A percentile compares a stretch with the other conserved stretches of the same genome.
Conservation (phyloP, 768 basidiomycete species). For the Coprinellus micaceus region DNA sequence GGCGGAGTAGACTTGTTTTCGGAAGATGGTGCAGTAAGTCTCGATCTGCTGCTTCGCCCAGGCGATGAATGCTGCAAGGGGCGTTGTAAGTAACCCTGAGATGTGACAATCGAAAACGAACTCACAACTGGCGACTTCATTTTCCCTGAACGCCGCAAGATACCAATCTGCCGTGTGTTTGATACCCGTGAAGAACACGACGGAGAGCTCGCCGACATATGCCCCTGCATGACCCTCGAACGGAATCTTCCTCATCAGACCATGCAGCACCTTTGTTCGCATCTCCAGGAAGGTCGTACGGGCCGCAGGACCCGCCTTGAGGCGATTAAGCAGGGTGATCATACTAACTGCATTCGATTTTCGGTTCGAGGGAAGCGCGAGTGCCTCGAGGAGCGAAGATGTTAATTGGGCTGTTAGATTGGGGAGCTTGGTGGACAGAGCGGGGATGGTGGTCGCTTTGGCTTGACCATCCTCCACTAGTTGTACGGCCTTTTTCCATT, state of each 20-base stretch:
- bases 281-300: slow-evolving; percentile 79
- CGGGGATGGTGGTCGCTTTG: slow-evolving; percentile 55
- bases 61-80: slow-evolving; percentile 76
- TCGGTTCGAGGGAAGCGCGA: slow-evolving; percentile 72
- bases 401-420: slow-evolving; percentile 66
- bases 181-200: slow-evolving; percentile 90
- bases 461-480: slow-evolving; percentile 79
- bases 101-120: slow-evolving; percentile 13
- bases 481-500: slow-evolving; percentile 84
- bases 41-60: slow-evolving; percentile 91
- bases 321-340: slow-evolving; percentile 66
- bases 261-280: slow-evolving; percentile 68
- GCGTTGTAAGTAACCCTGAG: slow-evolving; percentile 1
- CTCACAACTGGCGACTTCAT: slow-evolving; percentile 89
- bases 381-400: slow-evolving; percentile 63
- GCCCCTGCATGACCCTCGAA: slow-evolving; percentile 86
- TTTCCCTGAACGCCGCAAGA: slow-evolving; percentile 91
- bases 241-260: slow-evolving; percentile 78
- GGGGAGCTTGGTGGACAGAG: slow-evolving; percentile 56
- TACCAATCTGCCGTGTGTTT: slow-evolving; percentile 99
- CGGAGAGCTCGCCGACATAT: slow-evolving; percentile 83
- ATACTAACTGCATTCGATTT: slow-evolving; percentile 72
- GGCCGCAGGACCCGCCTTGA: slow-evolving; percentile 76
- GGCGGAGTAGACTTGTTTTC: slow-evolving; percentile 86
- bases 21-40: slow-evolving; percentile 77